Evolutionary conservation across 2,329 filamentous ascomycete genomes (phyloP), one percentile per base, ranked within the genome.

Genomic region (Hypoxylon sp.): DNA sequence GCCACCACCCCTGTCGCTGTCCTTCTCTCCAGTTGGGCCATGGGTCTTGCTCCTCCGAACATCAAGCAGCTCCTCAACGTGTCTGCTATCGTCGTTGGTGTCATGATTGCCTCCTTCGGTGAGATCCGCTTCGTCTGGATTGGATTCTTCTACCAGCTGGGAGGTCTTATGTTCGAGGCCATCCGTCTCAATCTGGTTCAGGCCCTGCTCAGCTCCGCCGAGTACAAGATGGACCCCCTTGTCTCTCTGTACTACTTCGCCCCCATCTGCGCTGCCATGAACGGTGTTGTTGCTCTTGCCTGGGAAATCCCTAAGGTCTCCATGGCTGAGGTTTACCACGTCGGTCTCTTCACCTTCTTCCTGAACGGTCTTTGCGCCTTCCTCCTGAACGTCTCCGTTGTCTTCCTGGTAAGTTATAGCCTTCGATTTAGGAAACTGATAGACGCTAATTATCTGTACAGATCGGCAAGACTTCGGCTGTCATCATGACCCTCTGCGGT

Each of bases 1-100:
- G 94, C 94, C 62, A 97, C 91, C 31, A 97, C 90, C 21, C 94
- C 94, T 11, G 92, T 97, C 52, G 92, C 91, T 44, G 92, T 97
- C 42, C 84, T 99, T 27, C 75, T 97, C 62, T 88, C 90, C 29
- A 90, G 91, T 62, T 97, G 94, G 93, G 78, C 81, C 43, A 86
- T 97, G 67, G 90, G 91, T 51, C 85, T 96, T 41, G 85, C 90
- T 9, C 85, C 90, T 56, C 89, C 91, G 44, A 95, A 91, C 76
- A 71, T 94, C 63, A 92, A 86, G 78, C 89, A 91, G 37, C 87
- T 99, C 65, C 82, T 90, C 69, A 99, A 99, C 70, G 92, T 99
- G 57, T 94, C 90, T 30, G 82, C 93, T 70, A 99, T 99, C 66
- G 94, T 97, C 42, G 73, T 97, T 43, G 94, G 94, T 79, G 92